phyloP scores from a whole-genome alignment of 306 rosid species.

The Glycine tomentella region DNA sequence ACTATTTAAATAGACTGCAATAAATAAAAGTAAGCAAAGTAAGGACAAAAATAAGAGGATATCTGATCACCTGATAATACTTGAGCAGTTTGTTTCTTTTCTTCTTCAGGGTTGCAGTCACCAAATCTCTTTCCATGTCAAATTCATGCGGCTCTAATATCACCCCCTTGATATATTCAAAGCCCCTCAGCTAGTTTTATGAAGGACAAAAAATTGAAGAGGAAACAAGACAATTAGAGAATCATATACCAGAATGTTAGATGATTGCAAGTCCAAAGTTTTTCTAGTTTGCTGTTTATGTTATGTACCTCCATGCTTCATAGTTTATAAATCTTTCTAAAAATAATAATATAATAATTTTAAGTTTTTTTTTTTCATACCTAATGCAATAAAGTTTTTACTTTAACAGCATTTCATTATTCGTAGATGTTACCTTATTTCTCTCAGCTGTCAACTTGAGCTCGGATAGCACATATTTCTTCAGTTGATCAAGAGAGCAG shows the following conservation, averaged over 20 bases:
- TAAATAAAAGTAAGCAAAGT: neutral
- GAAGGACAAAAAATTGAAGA: neutral
- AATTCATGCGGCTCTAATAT: conserved; percentile 69
- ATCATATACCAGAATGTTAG: neutral
- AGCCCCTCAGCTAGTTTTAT: conserved; percentile 75
- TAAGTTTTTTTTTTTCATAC: no score
- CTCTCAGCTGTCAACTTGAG: conserved; percentile 75
- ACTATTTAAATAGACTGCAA: neutral
- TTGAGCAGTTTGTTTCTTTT: conserved; percentile 74
- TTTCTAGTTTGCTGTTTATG: neutral
- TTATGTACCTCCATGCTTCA: neutral
- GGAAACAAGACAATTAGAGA: conserved; percentile 3
- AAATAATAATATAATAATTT: neutral
- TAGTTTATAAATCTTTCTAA: neutral
- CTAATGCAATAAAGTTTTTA: neutral
- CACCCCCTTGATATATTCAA: conserved; percentile 76
- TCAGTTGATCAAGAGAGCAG: conserved; percentile 76
- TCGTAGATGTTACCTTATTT: conserved; percentile 63
- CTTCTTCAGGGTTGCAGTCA: conserved; percentile 92
- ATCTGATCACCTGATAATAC: conserved; percentile 64
- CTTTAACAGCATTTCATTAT: neutral
- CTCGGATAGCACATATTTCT: conserved; percentile 67
- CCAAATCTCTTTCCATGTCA: conserved; percentile 78
- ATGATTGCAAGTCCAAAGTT: neutral
- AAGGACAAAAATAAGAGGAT: conserved; percentile 8